Conservation (phyloP, 108 stramenopile species). For the Schizochytrium sp. region DNA sequence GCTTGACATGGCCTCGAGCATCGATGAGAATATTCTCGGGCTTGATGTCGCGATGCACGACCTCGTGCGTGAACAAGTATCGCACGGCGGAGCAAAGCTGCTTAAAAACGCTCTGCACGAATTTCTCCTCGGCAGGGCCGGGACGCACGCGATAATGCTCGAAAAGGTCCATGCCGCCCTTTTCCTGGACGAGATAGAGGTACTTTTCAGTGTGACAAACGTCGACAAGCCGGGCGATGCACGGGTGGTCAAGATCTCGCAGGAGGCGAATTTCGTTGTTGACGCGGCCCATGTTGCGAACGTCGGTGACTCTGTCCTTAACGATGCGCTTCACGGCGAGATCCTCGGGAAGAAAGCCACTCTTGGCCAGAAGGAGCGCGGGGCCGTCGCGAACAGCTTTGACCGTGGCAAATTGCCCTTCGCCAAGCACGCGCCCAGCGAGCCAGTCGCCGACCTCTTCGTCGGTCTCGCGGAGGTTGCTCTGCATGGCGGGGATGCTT, state of each 20-base stretch:
- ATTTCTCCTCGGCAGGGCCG: not conserved
- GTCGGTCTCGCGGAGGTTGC: not conserved
- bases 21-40: slow-evolving; percentile 49
- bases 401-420: slow-evolving; percentile 8
- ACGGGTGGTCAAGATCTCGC: not conserved
- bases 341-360: not conserved
- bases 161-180: not conserved
- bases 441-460: not conserved
- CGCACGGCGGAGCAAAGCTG: slow-evolving; percentile 42
- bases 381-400: not conserved
- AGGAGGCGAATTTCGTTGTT: not conserved
- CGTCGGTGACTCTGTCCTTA: not conserved
- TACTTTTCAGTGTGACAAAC: not conserved
- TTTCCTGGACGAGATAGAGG: not conserved
- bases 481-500: not conserved
- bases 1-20: slow-evolving; percentile 26
- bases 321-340: not conserved
- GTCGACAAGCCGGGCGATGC: not conserved
- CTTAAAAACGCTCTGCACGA: slow-evolving; percentile 23
- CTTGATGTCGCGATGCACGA: slow-evolving; percentile 51
- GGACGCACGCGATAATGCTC: not conserved
- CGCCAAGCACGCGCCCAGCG: not conserved
- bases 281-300: not conserved
- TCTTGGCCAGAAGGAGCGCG: not conserved
- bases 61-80: slow-evolving; percentile 39